Evolutionary conservation across 768 basidiomycete species (phyloP), one percentile per base, ranked within the genome.

Genomic region (Phanerochaete sordida): DNA sequence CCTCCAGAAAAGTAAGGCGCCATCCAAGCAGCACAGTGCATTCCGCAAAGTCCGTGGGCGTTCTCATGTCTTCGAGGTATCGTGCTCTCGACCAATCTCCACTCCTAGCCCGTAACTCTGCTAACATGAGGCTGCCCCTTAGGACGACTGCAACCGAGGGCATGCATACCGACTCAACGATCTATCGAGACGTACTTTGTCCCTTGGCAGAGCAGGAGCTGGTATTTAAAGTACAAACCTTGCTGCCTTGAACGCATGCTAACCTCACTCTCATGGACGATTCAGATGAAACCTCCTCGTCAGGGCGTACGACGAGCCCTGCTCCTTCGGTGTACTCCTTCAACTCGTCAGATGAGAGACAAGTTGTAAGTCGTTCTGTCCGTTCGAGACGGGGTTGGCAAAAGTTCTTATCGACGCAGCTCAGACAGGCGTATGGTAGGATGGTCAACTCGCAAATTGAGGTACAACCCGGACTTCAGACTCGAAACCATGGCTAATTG

Each of bases 281-380:
- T 13, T 30, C 28, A 11, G 55, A 59, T 16, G 59, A 64, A 6
- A 21, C 24, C 53, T n/a, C 44, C 11, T 63, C 65, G 9, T 65
- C 64, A 16, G 49, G 31, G 11, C 63, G 63, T 30, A 55, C 62
- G 15, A 64, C 56, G 0, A 72, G 70, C 46, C 70, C 70, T 11
- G 70, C 70, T 3, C 70, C 72, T 4, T 73, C 70, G 0, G 33
- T 73, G 7, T 73, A 73, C 48, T 73, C 72, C 0, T 70, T 71
- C 54, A 58, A 65, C 23, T 66, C 71, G 11, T 73, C 72, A 1
- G 72, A 73, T 50, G 72, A 66, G 15, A 64, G 62, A 55, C 45
- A 64, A 8, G 64, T 73, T 59, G 72, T 68, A 51, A 28, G 68
- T 13, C 13, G 24, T 43, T 13, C 23, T 27, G 44, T n/a, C 8